Percentiles rank a stretch among this genome's conserved stretches.
Conservation (phyloP, 495 filamentous ascomycete species). For the Mycothermus thermophilus region DNA sequence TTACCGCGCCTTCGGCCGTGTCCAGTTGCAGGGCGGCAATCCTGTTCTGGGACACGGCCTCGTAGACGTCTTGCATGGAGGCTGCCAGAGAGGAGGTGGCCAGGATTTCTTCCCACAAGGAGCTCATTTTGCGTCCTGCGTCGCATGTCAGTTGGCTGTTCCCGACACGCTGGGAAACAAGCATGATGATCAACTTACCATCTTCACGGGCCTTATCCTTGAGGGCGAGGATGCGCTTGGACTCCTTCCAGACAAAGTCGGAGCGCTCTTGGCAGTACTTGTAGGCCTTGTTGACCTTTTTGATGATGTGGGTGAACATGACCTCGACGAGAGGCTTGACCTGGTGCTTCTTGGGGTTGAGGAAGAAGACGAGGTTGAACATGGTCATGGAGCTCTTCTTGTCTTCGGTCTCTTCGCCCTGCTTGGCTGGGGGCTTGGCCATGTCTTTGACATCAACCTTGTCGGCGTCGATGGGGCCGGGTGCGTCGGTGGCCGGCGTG, state of each 20-base stretch:
- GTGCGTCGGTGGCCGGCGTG: conserved; percentile 7
- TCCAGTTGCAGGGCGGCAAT: conserved; percentile 51
- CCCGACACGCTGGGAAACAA: too few species aligned
- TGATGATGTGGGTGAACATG: conserved; percentile 76
- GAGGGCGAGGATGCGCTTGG: conserved; percentile 57
- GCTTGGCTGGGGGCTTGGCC: conserved; percentile 21
- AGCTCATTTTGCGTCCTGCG: conserved; percentile 38
- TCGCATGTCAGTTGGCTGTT: conserved; percentile 4
- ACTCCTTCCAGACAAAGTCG: conserved; percentile 79
- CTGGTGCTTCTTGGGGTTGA: conserved; percentile 65
- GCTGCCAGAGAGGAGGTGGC: conserved; percentile 64
- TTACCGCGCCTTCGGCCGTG: conserved; percentile 31
- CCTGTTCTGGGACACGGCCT: conserved; percentile 63
- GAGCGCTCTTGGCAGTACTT: conserved; percentile 81
- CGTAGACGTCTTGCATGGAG: conserved; percentile 68
- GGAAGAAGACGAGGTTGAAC: conserved; percentile 92
- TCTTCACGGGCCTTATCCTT: conserved; percentile 69
- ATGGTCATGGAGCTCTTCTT: conserved; percentile 62
- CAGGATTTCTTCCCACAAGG: conserved; percentile 56
- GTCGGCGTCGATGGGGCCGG: conserved; percentile 13
- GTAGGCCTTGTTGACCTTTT: conserved; percentile 76
- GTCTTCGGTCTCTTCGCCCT: conserved; percentile 37
- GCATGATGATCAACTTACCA: conserved; percentile 39
- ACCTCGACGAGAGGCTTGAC: conserved; percentile 59
- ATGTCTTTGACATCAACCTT: conserved; percentile 27